These are phyloP conservation scores for Nitzschia sp. DNA, from an alignment of 108 stramenopile species.

Conservation along the genomic window DNA sequence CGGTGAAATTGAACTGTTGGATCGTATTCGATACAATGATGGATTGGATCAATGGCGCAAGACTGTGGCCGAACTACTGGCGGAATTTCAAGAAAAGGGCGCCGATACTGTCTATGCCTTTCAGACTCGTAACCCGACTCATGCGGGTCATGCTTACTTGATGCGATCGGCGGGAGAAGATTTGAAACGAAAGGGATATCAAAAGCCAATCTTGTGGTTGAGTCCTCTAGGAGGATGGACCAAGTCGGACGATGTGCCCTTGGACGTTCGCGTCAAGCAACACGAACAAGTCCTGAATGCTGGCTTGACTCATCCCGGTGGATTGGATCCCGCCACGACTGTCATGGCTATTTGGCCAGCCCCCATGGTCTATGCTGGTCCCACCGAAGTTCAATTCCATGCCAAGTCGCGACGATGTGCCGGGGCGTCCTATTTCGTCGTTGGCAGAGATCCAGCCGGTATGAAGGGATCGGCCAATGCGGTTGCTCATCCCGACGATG, in stretches of 20 bases:
- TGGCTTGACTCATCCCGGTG: conserved; percentile 86
- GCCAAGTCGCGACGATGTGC: conserved; percentile 94
- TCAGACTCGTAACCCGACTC: conserved; percentile 98
- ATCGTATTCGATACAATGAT: conserved; percentile 96
- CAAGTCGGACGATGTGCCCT: conserved; percentile 96
- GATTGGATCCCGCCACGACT: conserved; percentile 93
- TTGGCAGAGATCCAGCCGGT: conserved; percentile 97
- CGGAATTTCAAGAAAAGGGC: conserved; percentile 91
- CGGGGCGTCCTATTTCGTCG: conserved; percentile 96
- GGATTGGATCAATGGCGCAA: conserved; percentile 98
- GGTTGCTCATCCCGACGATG: conserved; percentile 90
- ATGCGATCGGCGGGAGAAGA: conserved; percentile 96
- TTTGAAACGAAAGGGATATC: conserved; percentile 84
- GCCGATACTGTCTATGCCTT: conserved; percentile 99
- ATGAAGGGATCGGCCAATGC: conserved; percentile 94
- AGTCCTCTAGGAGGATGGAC: conserved; percentile 99
- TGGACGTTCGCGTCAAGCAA: conserved; percentile 97
- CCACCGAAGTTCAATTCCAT: conserved; percentile 98
- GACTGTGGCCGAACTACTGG: conserved; percentile 87
- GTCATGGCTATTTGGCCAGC: conserved; percentile 99
- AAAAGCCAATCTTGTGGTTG: conserved; percentile 97
- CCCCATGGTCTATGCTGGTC: conserved; percentile 99
- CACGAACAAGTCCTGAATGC: conserved; percentile 94
- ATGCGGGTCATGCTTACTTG: conserved; percentile 98
- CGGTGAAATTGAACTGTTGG: conserved; percentile 94